A percentile compares a stretch with the other conserved stretches of the same genome.
These are phyloP conservation scores for Luffa aegyptiaca DNA, from an alignment of 306 rosid genomes.

Conservation along the genomic window DNA sequence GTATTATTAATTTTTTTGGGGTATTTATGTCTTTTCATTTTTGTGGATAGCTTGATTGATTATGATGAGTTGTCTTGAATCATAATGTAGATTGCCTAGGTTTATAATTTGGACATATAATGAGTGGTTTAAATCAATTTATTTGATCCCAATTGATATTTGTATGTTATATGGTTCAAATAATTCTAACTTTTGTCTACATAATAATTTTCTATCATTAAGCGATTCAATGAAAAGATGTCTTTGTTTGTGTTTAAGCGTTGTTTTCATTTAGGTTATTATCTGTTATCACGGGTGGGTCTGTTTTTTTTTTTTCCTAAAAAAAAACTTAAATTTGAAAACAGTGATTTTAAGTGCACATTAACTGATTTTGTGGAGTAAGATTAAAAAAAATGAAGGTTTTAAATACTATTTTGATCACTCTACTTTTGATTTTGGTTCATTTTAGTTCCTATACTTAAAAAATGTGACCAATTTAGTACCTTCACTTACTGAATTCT, in stretches of 20 bases:
- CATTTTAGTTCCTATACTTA: too few relatives aligned
- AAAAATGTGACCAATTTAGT: too few relatives aligned
- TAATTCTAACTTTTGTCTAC: not conserved
- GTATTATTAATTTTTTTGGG: not conserved
- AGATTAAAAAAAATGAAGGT: too few relatives aligned
- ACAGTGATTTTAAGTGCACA: not conserved
- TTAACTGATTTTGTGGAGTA: too few relatives aligned
- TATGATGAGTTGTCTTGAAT: not conserved
- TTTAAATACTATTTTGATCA: too few relatives aligned
- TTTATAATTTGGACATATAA: not conserved
- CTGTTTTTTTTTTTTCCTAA: not conserved
- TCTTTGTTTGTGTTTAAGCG: not conserved
- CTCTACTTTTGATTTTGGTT: too few relatives aligned
- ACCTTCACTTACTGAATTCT: too few relatives aligned
- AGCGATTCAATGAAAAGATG: not conserved
- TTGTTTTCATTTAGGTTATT: not conserved
- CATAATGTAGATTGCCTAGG: not conserved
- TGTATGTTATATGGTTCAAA: not conserved
- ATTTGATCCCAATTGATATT: not conserved
- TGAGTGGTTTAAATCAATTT: not conserved
- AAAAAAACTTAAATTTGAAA: not conserved
- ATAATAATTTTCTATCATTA: not conserved
- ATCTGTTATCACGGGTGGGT: too few relatives aligned
- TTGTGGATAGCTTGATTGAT: not conserved
- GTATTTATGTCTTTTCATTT: not conserved